Conservation (phyloP, 805 yeast genomes). For the Candida ficus region DNA sequence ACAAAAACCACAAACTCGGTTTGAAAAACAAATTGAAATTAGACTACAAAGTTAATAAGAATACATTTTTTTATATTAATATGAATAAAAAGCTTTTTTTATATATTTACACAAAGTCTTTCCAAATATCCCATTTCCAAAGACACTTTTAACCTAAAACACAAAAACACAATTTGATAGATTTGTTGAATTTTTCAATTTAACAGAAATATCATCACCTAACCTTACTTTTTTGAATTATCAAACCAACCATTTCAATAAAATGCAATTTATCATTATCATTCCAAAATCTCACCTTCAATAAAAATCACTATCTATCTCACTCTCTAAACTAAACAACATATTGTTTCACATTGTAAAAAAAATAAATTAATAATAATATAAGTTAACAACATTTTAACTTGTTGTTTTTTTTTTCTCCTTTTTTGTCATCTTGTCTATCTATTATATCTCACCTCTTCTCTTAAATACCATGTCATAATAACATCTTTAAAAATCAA, state of each 20-base stretch:
- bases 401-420: too few relatives aligned
- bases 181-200: neutral
- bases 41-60: neutral
- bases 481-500: neutral
- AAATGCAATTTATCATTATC: too few relatives aligned
- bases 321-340: neutral
- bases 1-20: too few relatives aligned
- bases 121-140: slow-evolving; percentile 7
- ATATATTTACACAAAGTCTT: neutral
- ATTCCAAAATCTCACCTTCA: neutral
- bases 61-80: neutral
- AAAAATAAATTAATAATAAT: too few relatives aligned
- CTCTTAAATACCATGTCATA: neutral
- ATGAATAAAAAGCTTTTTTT: neutral
- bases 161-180: slow-evolving; percentile 3
- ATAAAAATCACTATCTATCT: neutral
- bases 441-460: neutral
- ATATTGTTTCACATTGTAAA: too few relatives aligned
- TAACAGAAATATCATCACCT: neutral
- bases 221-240: neutral
- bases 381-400: too few relatives aligned
- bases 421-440: too few relatives aligned
- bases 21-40: neutral
- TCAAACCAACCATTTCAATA: slow-evolving; percentile 1
- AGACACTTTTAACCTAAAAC: slow-evolving; percentile 5